phyloP scores from a whole-genome alignment of 2,329 filamentous ascomycete genomes.

The Tolypocladium pustulatum region DNA sequence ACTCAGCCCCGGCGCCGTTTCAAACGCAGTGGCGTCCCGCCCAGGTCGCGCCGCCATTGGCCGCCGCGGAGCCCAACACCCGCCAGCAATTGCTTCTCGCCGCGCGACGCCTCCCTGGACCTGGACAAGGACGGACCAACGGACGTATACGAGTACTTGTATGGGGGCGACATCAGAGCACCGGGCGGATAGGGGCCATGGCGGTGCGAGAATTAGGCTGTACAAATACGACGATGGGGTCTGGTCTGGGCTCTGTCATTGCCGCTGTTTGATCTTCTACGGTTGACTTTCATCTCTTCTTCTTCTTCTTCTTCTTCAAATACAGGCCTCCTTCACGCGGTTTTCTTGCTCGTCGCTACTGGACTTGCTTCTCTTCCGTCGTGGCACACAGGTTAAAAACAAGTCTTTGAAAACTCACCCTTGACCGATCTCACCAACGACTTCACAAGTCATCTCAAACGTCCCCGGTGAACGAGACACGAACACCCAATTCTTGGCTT shows the following conservation, averaged over 20 bases:
- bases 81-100: not conserved
- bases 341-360: not conserved
- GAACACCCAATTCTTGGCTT: not conserved
- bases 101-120: not conserved
- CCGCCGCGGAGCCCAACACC: not conserved
- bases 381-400: not conserved
- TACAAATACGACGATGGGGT: not conserved
- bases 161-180: not conserved
- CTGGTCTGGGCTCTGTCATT: not conserved
- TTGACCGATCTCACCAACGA: not conserved
- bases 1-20: not conserved
- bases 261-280: not conserved
- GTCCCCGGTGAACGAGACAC: not conserved
- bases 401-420: not conserved
- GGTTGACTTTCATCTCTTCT: no score
- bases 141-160: no score
- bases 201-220: not conserved
- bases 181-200: not conserved
- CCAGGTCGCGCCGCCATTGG: not conserved
- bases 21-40: not conserved
- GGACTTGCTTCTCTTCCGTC: not conserved
- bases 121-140: not conserved
- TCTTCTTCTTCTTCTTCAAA: not conserved
- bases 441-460: not conserved
- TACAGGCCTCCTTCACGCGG: not conserved